Percentiles rank a stretch among this genome's conserved stretches.
Evolutionary conservation across 2,329 filamentous ascomycete genomes (phyloP).

Genomic region (Phoma herbarum): DNA sequence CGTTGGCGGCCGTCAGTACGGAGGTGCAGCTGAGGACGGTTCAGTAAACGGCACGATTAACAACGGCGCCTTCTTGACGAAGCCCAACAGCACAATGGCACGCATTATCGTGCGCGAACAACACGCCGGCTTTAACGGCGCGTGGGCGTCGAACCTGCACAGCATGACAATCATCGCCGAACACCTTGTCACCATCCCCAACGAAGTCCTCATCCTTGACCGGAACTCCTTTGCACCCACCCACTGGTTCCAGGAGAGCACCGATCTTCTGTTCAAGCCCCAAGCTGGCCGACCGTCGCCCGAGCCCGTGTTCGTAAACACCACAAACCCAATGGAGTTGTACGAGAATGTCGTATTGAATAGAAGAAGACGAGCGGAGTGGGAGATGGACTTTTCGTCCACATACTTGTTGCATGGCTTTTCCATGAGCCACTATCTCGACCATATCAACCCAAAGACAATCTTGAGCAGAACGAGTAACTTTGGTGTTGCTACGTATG

Average conservation of each 20-base stretch:
- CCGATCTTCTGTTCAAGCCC: neutral
- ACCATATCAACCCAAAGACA: constrained; percentile 24
- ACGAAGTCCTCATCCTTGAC: neutral
- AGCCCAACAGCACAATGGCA: constrained; percentile 28
- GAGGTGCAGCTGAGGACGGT: neutral
- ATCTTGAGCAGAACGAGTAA: constrained; percentile 29
- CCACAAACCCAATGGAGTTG: neutral
- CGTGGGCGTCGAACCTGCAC: constrained; percentile 26
- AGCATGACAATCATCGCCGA: constrained; percentile 11
- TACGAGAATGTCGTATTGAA: constrained; percentile 25
- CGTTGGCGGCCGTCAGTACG: neutral
- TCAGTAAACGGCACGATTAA: constrained; percentile 24
- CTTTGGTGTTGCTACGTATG: constrained; percentile 29
- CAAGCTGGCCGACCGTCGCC: neutral
- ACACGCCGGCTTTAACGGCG: constrained; percentile 27
- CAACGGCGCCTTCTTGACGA: constrained; percentile 31
- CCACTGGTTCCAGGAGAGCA: neutral
- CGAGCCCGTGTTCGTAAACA: neutral
- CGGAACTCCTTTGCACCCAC: neutral
- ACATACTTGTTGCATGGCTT: constrained; percentile 34
- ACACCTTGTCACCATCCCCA: neutral
- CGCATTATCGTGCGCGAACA: constrained; percentile 29
- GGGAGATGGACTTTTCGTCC: constrained; percentile 29
- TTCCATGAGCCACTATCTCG: constrained; percentile 5
- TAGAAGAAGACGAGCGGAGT: constrained; percentile 18